Conservation (phyloP, 2,329 filamentous ascomycete genomes). For the Sphaerostilbella broomeana region DNA sequence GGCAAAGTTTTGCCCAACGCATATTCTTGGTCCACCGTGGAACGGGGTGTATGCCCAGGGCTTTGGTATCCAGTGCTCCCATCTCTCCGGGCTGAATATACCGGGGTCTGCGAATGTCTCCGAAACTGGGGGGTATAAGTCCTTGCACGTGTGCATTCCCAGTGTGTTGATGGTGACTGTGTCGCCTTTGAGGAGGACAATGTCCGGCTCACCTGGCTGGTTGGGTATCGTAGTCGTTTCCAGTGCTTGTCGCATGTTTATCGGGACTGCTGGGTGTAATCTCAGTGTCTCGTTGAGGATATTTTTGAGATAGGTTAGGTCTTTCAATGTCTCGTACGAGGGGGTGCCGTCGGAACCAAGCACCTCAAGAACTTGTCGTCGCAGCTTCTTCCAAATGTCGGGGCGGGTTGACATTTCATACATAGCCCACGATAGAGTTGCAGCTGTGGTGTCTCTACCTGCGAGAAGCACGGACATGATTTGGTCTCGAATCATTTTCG, state of each 20-base stretch:
- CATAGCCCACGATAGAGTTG: slow-evolving; percentile 71
- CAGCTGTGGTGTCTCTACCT: slow-evolving; percentile 80
- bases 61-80: slow-evolving; percentile 44
- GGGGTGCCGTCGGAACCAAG: slow-evolving; percentile 58
- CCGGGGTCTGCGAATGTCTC: slow-evolving; percentile 32
- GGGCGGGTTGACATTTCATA: slow-evolving; percentile 74
- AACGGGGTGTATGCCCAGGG: slow-evolving; percentile 51
- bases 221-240: slow-evolving; percentile 16
- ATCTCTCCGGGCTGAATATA: slow-evolving; percentile 43
- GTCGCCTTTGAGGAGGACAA: slow-evolving; percentile 41
- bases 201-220: slow-evolving; percentile 24
- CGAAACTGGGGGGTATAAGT: slow-evolving; percentile 40
- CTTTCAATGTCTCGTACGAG: slow-evolving; percentile 77
- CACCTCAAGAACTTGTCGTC: slow-evolving; percentile 59
- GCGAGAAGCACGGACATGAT: slow-evolving; percentile 69
- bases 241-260: slow-evolving; percentile 57
- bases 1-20: slow-evolving; percentile 54
- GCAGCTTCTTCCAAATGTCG: slow-evolving; percentile 57
- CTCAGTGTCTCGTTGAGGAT: slow-evolving; percentile 71
- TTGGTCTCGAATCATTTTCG: slow-evolving; percentile 65
- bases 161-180: slow-evolving; percentile 44
- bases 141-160: slow-evolving; percentile 43
- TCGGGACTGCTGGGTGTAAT: slow-evolving; percentile 69
- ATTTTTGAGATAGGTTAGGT: slow-evolving; percentile 73
- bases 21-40: slow-evolving; percentile 46